Base-by-base conservation (phyloP, 2,329 filamentous ascomycete species). In the Claviceps cyperi region DNA sequence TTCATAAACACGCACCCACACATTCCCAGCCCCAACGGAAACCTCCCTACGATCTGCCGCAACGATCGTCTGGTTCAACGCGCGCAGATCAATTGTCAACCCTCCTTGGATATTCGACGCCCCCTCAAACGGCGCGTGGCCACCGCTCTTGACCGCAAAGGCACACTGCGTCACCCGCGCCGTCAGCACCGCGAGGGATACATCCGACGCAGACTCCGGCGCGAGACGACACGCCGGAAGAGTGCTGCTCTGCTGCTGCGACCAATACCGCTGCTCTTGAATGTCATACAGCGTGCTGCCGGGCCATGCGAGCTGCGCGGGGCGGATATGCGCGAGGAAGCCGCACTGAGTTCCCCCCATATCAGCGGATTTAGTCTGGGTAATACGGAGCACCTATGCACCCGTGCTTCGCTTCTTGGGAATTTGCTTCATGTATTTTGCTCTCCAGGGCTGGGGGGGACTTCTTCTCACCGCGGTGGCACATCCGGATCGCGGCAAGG, bases 111-210 rank as follows among this genome's bases (percentile, higher is more conserved):
- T 59, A 43, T 60, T 64, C 11, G 57, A 62, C 2, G 56, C 54
- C 6, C 59, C 60, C 2, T 55, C 48, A 45, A 61, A 62, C 5
- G 61, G 51, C 2, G 60, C 55, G 37, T 67, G 65, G n/a, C 64
- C 65, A 35, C 62, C 64, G 14, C 59, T 58, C 51, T 62, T 63
- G 32, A 64, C 56, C 9, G 63, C 59, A 46, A 65, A 66, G 24
- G 57, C 54, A 54, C 63, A 64, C 13, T 54, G 50, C 3, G 57
- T 61, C 21, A 54, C 56, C 21, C 57, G 58, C 17, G 57, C 53
- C 2, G 58, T 52, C 17, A 60, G 49, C 5, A 65, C 53, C 8
- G 56, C 52, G 2, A 60, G 52, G 4, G 62, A 63, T 4, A 64
- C 59, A 4, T 62, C 57, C 5, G 50, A 47, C 2, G 61, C 53